Conservation (phyloP, 2,329 filamentous ascomycete genomes). For the Epichloe gansuensis region DNA sequence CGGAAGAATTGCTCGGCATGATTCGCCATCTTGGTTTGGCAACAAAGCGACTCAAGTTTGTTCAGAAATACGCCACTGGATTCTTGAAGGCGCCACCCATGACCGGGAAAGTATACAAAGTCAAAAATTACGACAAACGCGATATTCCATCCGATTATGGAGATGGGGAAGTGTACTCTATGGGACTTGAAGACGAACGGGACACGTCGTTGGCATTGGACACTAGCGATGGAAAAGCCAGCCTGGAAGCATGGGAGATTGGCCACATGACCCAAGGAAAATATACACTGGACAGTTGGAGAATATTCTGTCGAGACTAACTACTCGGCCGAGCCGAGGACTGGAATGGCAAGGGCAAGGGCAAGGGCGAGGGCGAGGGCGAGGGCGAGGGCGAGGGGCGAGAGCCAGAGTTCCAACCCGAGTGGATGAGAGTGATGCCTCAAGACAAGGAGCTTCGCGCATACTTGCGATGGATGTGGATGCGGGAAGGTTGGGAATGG, state of each 20-base stretch:
- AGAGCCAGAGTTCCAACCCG: constrained; percentile 53
- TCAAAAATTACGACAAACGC: constrained; percentile 33
- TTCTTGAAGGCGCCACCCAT: constrained; percentile 55
- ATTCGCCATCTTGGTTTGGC: constrained; percentile 62
- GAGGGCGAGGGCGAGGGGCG: constrained; percentile 31
- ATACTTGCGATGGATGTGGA: constrained; percentile 83
- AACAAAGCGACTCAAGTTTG: constrained; percentile 49
- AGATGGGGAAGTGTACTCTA: not conserved
- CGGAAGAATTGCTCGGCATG: constrained; percentile 40
- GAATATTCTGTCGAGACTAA: constrained; percentile 80
- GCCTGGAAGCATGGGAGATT: constrained; percentile 58
- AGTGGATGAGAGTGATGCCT: constrained; percentile 81
- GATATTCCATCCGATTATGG: constrained; percentile 14
- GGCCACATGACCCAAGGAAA: constrained; percentile 70
- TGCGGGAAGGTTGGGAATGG: constrained; percentile 75
- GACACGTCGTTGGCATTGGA: not conserved
- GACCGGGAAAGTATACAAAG: constrained; percentile 39
- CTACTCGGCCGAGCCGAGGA: constrained; percentile 52
- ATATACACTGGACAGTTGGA: constrained; percentile 82
- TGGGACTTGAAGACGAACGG: not conserved
- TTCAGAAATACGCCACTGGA: constrained; percentile 55
- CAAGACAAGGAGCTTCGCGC: constrained; percentile 81
- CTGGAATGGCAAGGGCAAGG: constrained; percentile 47
- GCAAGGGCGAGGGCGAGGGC: constrained; percentile 33
- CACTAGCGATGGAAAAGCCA: constrained; percentile 3